Base-by-base conservation (phyloP, 345 rosid species). In the Dimocarpus longan region DNA sequence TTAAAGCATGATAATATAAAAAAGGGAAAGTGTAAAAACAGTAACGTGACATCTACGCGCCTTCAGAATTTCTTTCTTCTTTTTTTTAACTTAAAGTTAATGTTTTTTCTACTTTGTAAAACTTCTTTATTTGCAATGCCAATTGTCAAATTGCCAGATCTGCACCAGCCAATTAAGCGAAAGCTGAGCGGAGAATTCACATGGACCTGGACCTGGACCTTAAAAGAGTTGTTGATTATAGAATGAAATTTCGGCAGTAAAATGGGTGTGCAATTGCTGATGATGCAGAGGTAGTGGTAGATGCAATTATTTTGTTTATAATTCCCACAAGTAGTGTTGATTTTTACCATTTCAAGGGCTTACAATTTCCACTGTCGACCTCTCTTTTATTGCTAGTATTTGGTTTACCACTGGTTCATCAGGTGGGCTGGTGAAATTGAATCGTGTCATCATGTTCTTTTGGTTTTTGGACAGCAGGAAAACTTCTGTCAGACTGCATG, bases 141-240 rank as follows among this genome's bases (percentile, higher is more conserved):
- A 3, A 32, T 32, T 32, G 37, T 32, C 37, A 32, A 18, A 8
- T 57, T 60, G 76, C 68, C 68, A 37, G 76, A 66, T 60, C 56
- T 50, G 74, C 56, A 16, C 52, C 16, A 5, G 4, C 11, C 37
- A 70, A 5, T 42, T 19, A 48, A 43, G 1, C 57, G 28, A 32
- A 2, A 15, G 10, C 77, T 40, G 15, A 4, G 13, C 37, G 13
- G 76, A 62, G 46, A 74, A 74, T 63, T 60, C 77, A 74, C 77
- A 74, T 73, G 77, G 42, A 50, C 5, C 5, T 4, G 77, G 42
- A 50, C 5, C 5, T 4, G 19, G 7, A 6, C 44, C 44, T 42
- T 11, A 11, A 3, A 4, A 50, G 12, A 12, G 5, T 50, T 32
- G 37, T 50, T 32, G 37, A 13, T 50, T 50, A 50, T 21, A 60